These are phyloP conservation scores for Lipomyces anomalus DNA, from an alignment of 805 yeast species.

Conservation along the genomic window DNA sequence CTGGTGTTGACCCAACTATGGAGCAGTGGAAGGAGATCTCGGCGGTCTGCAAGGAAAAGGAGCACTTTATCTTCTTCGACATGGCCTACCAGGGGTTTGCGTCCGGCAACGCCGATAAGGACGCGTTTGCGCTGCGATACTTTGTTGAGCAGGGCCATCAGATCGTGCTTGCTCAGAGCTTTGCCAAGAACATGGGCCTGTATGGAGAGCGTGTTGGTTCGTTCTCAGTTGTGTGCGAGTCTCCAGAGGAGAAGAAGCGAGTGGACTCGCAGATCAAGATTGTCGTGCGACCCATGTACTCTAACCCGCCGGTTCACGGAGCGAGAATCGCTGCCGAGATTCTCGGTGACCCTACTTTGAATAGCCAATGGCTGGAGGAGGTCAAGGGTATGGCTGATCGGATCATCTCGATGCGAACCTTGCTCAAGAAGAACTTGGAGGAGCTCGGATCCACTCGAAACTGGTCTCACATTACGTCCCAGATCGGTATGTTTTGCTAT, in stretches of 20 bases:
- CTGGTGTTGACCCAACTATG: conserved; percentile 83
- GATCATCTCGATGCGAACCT: conserved; percentile 62
- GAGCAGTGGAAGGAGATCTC: conserved; percentile 78
- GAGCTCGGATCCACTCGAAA: conserved; percentile 49
- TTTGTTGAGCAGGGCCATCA: conserved; percentile 39
- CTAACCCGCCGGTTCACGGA: conserved; percentile 94
- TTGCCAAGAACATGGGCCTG: conserved; percentile 91
- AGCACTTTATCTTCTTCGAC: conserved; percentile 77
- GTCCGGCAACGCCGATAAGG: conserved; percentile 73
- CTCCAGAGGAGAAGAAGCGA: conserved; percentile 42
- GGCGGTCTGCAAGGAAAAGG: conserved; percentile 51
- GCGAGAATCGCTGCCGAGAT: conserved; percentile 80
- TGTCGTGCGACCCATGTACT: conserved; percentile 78
- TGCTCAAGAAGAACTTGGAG: conserved; percentile 58
- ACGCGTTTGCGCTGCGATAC: conserved; percentile 51
- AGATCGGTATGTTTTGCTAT: conserved; percentile 95
- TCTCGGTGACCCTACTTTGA: conserved; percentile 53
- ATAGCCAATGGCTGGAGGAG: conserved; percentile 71
- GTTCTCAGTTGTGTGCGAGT: conserved; percentile 50
- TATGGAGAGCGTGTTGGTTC: conserved; percentile 96
- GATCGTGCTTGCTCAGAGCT: conserved; percentile 71
- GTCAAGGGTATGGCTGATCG: conserved; percentile 75
- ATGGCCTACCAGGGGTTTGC: conserved; percentile 96
- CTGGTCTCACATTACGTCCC: conserved; percentile 84
- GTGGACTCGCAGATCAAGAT: conserved; percentile 78